Conservation (phyloP, 2,329 filamentous ascomycete genomes). For the Neonectria hederae region DNA sequence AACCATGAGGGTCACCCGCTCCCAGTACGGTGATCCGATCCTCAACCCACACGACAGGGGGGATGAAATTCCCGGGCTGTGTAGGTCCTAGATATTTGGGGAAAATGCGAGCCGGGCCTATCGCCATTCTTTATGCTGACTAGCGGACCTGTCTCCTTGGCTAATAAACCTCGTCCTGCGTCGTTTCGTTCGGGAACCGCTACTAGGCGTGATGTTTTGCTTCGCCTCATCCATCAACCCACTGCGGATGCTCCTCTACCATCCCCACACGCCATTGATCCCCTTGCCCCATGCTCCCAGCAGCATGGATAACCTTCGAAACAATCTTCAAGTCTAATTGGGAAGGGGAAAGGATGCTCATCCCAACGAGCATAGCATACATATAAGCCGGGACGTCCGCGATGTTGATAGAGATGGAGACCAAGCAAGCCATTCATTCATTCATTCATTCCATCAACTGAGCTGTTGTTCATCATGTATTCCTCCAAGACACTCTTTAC, state of each 20-base stretch:
- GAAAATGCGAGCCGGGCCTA: slow-evolving; percentile 13
- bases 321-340: slow-evolving; percentile 2
- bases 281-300: background rate
- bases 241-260: background rate
- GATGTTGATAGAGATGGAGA: slow-evolving; percentile 14
- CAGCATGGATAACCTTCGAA: background rate
- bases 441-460: slow-evolving; percentile 5
- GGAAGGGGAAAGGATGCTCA: slow-evolving; percentile 2
- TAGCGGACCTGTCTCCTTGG: background rate
- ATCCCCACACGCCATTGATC: background rate
- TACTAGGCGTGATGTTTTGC: background rate
- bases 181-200: background rate
- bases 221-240: slow-evolving; percentile 3
- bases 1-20: slow-evolving; percentile 25
- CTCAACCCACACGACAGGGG: slow-evolving; percentile 17
- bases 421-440: slow-evolving; percentile 1
- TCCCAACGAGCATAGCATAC: background rate
- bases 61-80: slow-evolving; percentile 15
- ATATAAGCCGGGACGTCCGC: slow-evolving; percentile 5
- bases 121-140: background rate
- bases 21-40: slow-evolving; percentile 23
- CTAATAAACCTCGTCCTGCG: background rate
- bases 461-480: slow-evolving; percentile 29
- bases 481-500: slow-evolving; percentile 31
- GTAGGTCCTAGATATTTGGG: background rate